A percentile compares a stretch with the other conserved stretches of the same genome.
These are phyloP conservation scores for Sporothrix curviconia DNA, from an alignment of 2,329 filamentous ascomycete genomes.

Conservation along the genomic window DNA sequence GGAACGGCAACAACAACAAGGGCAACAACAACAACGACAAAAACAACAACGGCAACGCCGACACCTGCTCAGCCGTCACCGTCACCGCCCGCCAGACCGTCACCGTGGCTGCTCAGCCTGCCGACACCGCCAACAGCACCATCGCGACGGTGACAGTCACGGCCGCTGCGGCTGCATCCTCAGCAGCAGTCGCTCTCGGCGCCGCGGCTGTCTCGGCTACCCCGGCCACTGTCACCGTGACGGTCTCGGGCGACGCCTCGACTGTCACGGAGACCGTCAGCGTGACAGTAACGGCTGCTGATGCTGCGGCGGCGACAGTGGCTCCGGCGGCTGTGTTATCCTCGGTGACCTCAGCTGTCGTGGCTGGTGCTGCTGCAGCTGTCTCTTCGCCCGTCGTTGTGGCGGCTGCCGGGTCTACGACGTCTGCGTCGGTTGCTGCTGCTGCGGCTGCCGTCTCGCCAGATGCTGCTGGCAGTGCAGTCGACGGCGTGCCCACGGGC, in stretches of 20 bases:
- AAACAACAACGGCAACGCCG: background rate
- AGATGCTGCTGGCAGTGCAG: background rate
- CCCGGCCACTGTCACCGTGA: slow-evolving; percentile 6
- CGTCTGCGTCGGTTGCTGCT: background rate
- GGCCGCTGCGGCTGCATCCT: background rate
- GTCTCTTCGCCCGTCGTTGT: background rate
- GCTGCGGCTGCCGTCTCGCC: background rate
- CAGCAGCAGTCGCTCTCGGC: slow-evolving; percentile 2
- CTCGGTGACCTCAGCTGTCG: background rate
- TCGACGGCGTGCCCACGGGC: background rate
- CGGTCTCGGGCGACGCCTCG: background rate
- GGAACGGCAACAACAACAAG: slow-evolving; percentile 15
- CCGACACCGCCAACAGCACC: background rate
- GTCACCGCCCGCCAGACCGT: slow-evolving; percentile 23
- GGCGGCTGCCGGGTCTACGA: too few species aligned
- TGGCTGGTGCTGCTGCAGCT: slow-evolving; percentile 1
- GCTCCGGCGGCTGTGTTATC: background rate
- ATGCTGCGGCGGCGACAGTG: background rate
- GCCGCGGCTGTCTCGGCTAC: background rate
- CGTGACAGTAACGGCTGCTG: slow-evolving; percentile 19
- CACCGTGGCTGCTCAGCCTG: slow-evolving; percentile 25
- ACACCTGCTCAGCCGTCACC: background rate
- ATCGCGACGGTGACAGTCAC: background rate
- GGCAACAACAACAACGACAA: background rate
- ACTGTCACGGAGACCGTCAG: slow-evolving; percentile 10